These are phyloP conservation scores for Colletotrichum siamense DNA, from an alignment of 2,329 filamentous ascomycete genomes.

Conservation along the genomic window DNA sequence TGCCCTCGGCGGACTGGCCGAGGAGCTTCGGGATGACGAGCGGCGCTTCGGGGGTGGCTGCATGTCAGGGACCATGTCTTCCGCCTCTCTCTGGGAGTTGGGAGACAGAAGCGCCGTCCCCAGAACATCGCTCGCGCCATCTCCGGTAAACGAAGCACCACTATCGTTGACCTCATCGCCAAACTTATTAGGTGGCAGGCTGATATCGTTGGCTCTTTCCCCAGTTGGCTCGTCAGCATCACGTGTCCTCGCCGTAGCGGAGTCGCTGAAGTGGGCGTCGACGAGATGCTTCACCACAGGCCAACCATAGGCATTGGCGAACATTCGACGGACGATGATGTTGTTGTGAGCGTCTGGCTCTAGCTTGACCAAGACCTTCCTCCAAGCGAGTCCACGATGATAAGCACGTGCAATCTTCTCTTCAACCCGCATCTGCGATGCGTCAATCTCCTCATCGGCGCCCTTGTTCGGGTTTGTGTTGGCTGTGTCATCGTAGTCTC, in stretches of 20 bases:
- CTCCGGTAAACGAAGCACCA: constrained; percentile 23
- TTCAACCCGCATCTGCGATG: constrained; percentile 83
- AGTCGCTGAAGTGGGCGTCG: constrained; percentile 91
- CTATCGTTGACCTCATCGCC: constrained; percentile 67
- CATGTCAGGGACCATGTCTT: constrained; percentile 52
- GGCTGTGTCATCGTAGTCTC: constrained; percentile 58
- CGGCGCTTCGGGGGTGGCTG: constrained; percentile 29
- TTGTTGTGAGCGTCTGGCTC: constrained; percentile 99
- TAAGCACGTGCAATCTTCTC: constrained; percentile 98
- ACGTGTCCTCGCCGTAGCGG: constrained; percentile 65
- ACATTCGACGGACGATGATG: constrained; percentile 94
- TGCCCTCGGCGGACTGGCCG: constrained; percentile 12
- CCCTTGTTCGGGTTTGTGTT: constrained; percentile 52
- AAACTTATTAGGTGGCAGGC: constrained; percentile 61
- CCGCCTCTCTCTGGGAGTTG: constrained; percentile 38
- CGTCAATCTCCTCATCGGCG: constrained; percentile 50
- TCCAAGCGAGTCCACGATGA: constrained; percentile 90
- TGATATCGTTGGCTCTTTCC: constrained; percentile 71
- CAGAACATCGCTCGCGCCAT: constrained; percentile 20
- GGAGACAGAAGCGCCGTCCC: constrained; percentile 30
- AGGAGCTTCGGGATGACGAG: constrained; percentile 10
- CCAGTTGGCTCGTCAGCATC: constrained; percentile 71
- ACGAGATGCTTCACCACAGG: constrained; percentile 94
- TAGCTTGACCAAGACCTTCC: constrained; percentile 93
- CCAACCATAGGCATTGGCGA: constrained; percentile 97